phyloP scores from a whole-genome alignment of 495 filamentous ascomycete species.

The Recurvomyces mirabilis region DNA sequence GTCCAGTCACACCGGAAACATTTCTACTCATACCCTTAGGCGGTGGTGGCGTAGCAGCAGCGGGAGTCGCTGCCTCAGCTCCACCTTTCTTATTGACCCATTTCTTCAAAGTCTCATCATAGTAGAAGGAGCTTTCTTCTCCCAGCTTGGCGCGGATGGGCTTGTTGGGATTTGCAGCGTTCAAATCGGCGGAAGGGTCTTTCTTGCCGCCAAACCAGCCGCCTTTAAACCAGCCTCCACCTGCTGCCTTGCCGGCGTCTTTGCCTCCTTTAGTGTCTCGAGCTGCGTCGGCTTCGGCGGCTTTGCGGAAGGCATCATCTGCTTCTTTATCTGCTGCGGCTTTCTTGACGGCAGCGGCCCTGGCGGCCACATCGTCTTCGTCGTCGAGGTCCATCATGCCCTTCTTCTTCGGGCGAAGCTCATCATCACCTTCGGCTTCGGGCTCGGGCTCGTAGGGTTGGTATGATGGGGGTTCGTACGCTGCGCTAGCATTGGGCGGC shows the following conservation, averaged over 20 bases:
- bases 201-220: constrained; percentile 68
- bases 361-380: constrained; percentile 43
- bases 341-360: constrained; percentile 44
- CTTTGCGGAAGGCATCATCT: constrained; percentile 70
- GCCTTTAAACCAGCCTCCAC: constrained; percentile 64
- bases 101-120: constrained; percentile 85
- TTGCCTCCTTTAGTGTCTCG: constrained; percentile 16
- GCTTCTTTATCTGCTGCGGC: constrained; percentile 39
- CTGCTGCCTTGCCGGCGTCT: constrained; percentile 19
- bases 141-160: constrained; percentile 92
- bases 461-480: constrained; percentile 31
- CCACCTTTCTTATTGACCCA: constrained; percentile 94
- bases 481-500: constrained; percentile 39
- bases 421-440: constrained; percentile 28
- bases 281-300: constrained; percentile 65
- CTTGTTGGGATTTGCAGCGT: no score
- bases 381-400: constrained; percentile 72
- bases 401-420: constrained; percentile 53
- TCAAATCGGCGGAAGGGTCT: constrained; percentile 40
- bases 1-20: constrained; percentile 12
- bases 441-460: constrained; percentile 38
- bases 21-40: constrained; percentile 26
- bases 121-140: constrained; percentile 85
- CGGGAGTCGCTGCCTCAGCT: constrained; percentile 28
- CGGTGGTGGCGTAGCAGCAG: constrained; percentile 34